Percentiles rank a stretch among this genome's conserved stretches.
These are phyloP conservation scores for Paramecium sexaurelia DNA, from an alignment of 73 alveolate genomes.

Conservation along the genomic window DNA sequence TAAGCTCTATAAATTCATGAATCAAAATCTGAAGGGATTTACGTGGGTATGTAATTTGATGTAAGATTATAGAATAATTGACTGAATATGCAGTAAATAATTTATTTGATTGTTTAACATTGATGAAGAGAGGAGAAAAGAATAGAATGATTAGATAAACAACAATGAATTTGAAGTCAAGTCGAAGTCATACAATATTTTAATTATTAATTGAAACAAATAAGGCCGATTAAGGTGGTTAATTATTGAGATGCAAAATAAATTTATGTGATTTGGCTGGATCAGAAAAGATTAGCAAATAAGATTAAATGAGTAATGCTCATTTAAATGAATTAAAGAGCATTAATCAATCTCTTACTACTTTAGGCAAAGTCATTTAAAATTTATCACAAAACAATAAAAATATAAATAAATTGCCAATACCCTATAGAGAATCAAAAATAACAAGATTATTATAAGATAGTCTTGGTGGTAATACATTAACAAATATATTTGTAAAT, in stretches of 20 bases:
- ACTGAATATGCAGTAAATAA: constrained; percentile 82
- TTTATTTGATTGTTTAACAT: constrained; percentile 73
- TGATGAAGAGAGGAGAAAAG: constrained; percentile 82
- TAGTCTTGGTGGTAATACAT: constrained; percentile 89
- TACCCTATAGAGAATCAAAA: constrained; percentile 94
- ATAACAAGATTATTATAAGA: constrained; percentile 87
- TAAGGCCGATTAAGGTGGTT: constrained; percentile 73
- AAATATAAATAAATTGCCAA: constrained; percentile 64
- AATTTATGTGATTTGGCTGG: constrained; percentile 95
- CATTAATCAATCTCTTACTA: constrained; percentile 85
- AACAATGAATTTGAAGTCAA: constrained; percentile 74
- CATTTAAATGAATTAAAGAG: constrained; percentile 85
- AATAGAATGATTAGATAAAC: constrained; percentile 83
- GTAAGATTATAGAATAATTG: constrained; percentile 57
- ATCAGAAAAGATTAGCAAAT: constrained; percentile 88
- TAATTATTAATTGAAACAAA: constrained; percentile 75
- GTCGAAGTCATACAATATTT: constrained; percentile 83
- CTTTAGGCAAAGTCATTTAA: constrained; percentile 81
- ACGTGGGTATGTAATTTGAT: constrained; percentile 30
- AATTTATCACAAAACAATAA: constrained; percentile 63
- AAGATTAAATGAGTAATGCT: constrained; percentile 75
- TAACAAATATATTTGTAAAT: constrained; percentile 84
- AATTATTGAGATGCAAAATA: constrained; percentile 72
- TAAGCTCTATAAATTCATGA: constrained; percentile 62
- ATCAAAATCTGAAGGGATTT: constrained; percentile 64